A percentile compares a stretch with the other conserved stretches of the same genome.
Evolutionary conservation across 495 filamentous ascomycete species (phyloP).

Genomic region (Halenospora varia): DNA sequence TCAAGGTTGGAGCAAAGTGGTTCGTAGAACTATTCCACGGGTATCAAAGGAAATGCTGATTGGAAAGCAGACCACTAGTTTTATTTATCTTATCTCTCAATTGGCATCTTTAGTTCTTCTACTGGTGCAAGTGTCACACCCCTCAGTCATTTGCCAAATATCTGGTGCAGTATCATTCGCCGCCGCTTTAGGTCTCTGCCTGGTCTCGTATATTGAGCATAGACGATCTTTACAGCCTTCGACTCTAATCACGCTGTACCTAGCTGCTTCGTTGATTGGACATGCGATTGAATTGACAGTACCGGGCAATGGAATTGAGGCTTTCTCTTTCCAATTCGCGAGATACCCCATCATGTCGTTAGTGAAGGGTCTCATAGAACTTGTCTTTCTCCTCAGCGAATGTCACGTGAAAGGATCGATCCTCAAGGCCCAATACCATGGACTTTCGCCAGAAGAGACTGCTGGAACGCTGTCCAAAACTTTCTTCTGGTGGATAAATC

Average conservation of each 20-base stretch:
- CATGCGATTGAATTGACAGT: constrained; percentile 36
- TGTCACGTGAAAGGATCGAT: constrained; percentile 44
- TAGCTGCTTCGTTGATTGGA: constrained; percentile 47
- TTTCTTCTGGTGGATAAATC: constrained; percentile 62
- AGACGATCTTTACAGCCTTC: constrained; percentile 43
- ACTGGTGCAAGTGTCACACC: background rate
- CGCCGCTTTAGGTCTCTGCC: constrained; percentile 29
- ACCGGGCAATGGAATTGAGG: constrained; percentile 16
- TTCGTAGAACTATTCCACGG: background rate
- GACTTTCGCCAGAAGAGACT: constrained; percentile 10
- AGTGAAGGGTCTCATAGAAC: no score
- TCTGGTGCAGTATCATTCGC: constrained; percentile 24
- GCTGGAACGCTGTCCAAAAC: constrained; percentile 25
- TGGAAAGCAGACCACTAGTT: background rate
- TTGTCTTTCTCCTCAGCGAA: constrained; percentile 19
- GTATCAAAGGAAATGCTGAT: background rate
- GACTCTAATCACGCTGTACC: constrained; percentile 46
- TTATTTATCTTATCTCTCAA: background rate
- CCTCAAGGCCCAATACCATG: constrained; percentile 3
- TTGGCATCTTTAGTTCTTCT: background rate
- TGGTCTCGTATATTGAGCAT: constrained; percentile 51
- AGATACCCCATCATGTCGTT: no score
- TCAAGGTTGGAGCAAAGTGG: background rate
- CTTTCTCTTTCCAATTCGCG: no score
- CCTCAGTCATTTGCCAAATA: background rate